Evolutionary conservation across 768 basidiomycete species (phyloP).

Genomic region (Omphalotus guepiniiformis): DNA sequence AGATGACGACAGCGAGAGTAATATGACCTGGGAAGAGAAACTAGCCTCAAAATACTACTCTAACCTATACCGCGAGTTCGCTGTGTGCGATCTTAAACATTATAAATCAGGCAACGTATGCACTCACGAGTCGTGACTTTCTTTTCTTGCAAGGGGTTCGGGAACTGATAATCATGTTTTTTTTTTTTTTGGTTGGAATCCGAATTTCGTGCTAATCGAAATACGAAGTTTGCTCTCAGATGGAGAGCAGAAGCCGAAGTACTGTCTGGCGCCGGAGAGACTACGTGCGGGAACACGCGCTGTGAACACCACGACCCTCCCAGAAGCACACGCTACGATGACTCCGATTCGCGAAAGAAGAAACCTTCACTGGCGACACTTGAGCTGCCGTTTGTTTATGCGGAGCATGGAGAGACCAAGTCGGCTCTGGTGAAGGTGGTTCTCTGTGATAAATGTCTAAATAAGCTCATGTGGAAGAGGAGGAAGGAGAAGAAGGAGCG

Average conservation of each 20-base stretch:
- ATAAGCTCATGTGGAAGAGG: conserved; percentile 86
- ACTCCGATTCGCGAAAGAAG: conserved; percentile 11
- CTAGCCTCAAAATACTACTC: conserved; percentile 87
- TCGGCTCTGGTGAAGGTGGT: conserved; percentile 89
- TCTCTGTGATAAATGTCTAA: conserved; percentile 71
- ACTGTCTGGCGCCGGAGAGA: conserved; percentile 77
- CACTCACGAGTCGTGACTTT: too few species aligned
- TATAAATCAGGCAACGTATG: conserved; percentile 88
- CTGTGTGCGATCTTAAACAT: conserved; percentile 91
- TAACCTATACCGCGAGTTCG: conserved; percentile 87
- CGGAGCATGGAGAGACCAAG: conserved; percentile 71
- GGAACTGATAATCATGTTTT: too few species aligned
- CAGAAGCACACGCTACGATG: conserved; percentile 16
- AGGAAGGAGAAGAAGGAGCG: conserved; percentile 39
- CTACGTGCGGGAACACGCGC: conserved; percentile 85
- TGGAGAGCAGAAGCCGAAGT: conserved; percentile 96
- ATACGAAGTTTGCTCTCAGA: conserved; percentile 72
- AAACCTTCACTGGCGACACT: conserved; percentile 57
- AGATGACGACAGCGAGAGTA: conserved; percentile 32
- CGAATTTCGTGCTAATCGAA: too few species aligned
- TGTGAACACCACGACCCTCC: conserved; percentile 59
- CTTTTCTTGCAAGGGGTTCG: too few species aligned
- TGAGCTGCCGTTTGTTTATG: conserved; percentile 88
- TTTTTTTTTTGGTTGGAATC: too few species aligned
- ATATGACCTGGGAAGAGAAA: conserved; percentile 72